phyloP scores from a whole-genome alignment of 1,139 yeast species.

The Trichomonascaceae sp. region DNA sequence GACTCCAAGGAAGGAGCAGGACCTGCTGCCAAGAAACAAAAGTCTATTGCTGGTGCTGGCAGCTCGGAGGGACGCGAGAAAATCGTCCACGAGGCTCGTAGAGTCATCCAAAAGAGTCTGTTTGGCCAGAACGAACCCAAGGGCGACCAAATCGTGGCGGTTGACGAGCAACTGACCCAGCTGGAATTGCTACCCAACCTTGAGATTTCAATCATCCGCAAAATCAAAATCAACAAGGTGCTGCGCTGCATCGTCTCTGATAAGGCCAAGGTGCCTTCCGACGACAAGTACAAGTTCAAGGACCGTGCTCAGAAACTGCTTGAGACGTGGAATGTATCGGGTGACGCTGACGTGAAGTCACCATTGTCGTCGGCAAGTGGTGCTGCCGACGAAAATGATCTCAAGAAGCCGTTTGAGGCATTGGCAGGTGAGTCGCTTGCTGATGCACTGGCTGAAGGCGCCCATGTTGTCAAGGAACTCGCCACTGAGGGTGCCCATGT shows the following conservation, averaged over 20 bases:
- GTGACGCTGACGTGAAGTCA: too few relatives aligned
- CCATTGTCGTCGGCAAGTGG: too few relatives aligned
- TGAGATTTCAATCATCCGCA: conserved; percentile 24
- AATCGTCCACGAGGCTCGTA: neutral
- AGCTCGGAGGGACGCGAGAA: conserved; percentile 1
- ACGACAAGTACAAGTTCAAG: conserved; percentile 16
- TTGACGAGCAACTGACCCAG: conserved; percentile 16
- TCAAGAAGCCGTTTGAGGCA: too few relatives aligned
- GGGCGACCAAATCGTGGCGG: conserved; percentile 13
- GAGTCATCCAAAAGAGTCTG: conserved; percentile 22
- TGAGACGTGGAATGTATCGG: conserved; percentile 23
- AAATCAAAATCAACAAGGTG: conserved; percentile 26
- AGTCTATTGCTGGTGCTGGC: conserved; percentile 1
- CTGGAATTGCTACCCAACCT: conserved; percentile 22
- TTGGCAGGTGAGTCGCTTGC: too few relatives aligned
- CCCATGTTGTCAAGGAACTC: too few relatives aligned
- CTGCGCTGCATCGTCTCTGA: conserved; percentile 18
- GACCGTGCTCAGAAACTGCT: conserved; percentile 17
- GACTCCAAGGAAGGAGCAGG: neutral
- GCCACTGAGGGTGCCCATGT: too few relatives aligned
- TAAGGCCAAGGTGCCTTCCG: conserved; percentile 16
- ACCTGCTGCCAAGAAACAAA: conserved; percentile 2
- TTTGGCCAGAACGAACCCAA: conserved; percentile 17
- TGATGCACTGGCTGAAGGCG: too few relatives aligned
- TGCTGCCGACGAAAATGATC: too few relatives aligned